Evolutionary conservation across 148 eudicot species (phyloP), one percentile per base, ranked within the genome.

Genomic region (Camellia sinensis): DNA sequence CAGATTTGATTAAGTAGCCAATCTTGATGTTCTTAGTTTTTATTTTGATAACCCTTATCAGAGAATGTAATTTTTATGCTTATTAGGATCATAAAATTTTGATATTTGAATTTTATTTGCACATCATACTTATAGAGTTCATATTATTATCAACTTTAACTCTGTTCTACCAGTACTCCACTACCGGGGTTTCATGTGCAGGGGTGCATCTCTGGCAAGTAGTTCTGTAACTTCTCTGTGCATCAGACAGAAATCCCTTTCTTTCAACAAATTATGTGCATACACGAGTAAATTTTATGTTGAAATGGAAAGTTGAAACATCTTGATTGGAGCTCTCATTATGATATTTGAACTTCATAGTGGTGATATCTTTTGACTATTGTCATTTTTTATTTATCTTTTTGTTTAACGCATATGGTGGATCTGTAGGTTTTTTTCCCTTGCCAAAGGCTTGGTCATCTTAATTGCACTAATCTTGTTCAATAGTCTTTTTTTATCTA

Each of bases 371-470:
- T 66, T 29, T 29, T 1, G 0, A 29, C 37, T 29, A 29, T 29
- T 37, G 66, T 74, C 6, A 15, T 37, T 56, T 41, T 15, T 37
- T 14, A 43, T 74, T 57, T 56, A 15, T 59, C 48, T 56, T 56
- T 15, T 56, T 74, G 65, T 74, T 57, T 57, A 7, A 44, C 10
- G 44, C 8, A 14, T 74, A 54, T 37, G 48, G 5, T 15, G 64
- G 63, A 4, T 54, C 45, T 53, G 41, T 54, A 21, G 18, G 57
- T 74, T 40, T 76, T 29, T 9, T 29, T 69, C 74, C 59, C 65
- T 81, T 81, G 41, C 41, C 85, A 14, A 66, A 18, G 46, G 57
- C 12, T 64, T 64, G 41, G 46, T 1, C 50, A 15, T 12, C 45
- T 29, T 64, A 37, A 52, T 22, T 21, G 48, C 10, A 9, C 59